Evolutionary conservation across 768 basidiomycete genomes (phyloP).

Genomic region (Pleurotus giganteus): DNA sequence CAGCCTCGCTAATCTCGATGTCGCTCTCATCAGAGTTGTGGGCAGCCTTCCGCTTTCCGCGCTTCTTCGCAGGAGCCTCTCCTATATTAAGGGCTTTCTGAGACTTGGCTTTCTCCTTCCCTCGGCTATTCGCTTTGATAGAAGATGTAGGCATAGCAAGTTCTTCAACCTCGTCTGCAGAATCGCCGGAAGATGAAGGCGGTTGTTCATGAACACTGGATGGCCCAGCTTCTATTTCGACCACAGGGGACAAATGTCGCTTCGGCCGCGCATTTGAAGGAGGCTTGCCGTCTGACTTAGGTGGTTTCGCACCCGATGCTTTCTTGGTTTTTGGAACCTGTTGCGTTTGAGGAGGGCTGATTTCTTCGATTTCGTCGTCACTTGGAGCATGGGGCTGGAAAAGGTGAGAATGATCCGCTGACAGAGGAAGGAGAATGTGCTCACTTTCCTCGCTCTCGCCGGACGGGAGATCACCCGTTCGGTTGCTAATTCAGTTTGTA

Average conservation of each 20-base stretch:
- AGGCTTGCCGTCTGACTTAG: conserved; percentile 15
- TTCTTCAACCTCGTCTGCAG: conserved; percentile 25
- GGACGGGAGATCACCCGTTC: conserved; percentile 33
- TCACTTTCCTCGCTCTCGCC: conserved; percentile 22
- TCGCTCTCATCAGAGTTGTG: conserved; percentile 21
- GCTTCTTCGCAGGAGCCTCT: conserved; percentile 17
- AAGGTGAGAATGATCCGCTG: neutral
- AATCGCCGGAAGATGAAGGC: neutral
- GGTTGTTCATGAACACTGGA: conserved; percentile 7
- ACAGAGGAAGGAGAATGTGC: neutral
- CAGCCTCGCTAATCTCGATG: conserved; percentile 12
- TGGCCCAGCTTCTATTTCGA: conserved; percentile 20
- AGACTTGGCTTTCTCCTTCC: conserved; percentile 11
- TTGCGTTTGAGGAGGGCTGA: conserved; percentile 5
- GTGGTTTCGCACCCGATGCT: conserved; percentile 17
- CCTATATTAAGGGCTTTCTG: conserved; percentile 21
- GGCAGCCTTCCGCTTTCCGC: conserved; percentile 37
- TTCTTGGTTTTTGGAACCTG: conserved; percentile 6
- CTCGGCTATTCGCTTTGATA: conserved; percentile 14
- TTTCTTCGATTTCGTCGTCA: conserved; percentile 8
- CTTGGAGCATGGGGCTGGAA: neutral
- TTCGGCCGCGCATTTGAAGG: neutral
- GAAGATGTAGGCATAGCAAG: conserved; percentile 10
- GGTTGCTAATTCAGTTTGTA: conserved; percentile 42
- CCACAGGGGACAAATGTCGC: conserved; percentile 6